Conservation (phyloP, 2,329 filamentous ascomycete species). For the Sporothrix pallida region DNA sequence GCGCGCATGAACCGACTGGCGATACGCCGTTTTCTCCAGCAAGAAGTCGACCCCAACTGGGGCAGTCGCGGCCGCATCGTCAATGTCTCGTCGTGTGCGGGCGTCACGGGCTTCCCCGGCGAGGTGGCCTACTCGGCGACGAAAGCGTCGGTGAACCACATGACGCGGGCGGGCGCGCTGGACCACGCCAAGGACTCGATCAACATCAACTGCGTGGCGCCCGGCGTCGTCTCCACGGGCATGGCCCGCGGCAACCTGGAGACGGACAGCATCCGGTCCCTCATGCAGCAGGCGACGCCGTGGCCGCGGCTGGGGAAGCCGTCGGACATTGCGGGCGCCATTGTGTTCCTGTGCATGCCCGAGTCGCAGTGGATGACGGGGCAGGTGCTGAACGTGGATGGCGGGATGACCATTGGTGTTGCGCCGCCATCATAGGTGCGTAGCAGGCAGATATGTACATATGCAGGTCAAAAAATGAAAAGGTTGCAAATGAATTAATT, state of each 20-base stretch:
- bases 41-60: background rate
- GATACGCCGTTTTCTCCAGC: background rate
- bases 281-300: background rate
- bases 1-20: background rate
- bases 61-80: background rate
- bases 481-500: too few species aligned
- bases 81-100: background rate
- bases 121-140: background rate
- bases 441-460: background rate
- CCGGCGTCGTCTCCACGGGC: background rate
- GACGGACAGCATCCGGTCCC: background rate
- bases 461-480: too few species aligned
- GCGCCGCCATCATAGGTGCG: background rate
- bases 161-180: background rate
- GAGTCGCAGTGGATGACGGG: conserved; percentile 6
- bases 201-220: background rate
- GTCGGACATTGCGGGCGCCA: background rate
- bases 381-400: background rate
- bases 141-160: background rate
- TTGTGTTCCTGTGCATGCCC: background rate
- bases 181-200: background rate
- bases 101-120: background rate
- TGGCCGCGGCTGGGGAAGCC: background rate
- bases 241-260: conserved; percentile 2
- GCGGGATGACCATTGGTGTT: background rate